Conservation (phyloP, 257 asterid species). For the Plectranthus barbatus region DNA sequence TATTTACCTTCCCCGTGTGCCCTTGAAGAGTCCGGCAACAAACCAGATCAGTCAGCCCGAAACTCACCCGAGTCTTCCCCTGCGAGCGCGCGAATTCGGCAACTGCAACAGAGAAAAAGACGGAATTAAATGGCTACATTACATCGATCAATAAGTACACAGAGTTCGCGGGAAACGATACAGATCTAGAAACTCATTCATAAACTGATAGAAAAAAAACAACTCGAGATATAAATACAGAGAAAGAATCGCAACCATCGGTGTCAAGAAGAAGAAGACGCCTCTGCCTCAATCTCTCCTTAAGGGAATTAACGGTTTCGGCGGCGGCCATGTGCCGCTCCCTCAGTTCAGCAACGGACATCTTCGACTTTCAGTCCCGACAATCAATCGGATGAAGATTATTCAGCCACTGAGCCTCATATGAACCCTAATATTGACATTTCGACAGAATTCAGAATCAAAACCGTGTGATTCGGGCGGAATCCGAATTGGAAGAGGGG, state of each 20-base stretch:
- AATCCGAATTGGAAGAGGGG: too few relatives aligned
- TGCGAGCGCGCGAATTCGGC: conserved; percentile 74
- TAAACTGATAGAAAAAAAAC: background rate
- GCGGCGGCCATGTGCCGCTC: conserved; percentile 90
- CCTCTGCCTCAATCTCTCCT: conserved; percentile 61
- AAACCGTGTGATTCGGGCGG: too few relatives aligned
- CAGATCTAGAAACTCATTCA: conserved; percentile 29
- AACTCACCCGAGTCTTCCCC: conserved; percentile 73
- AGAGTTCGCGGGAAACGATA: conserved; percentile 10
- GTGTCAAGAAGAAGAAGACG: conserved; percentile 84
- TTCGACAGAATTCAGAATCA: too few relatives aligned
- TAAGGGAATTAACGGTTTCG: conserved; percentile 63
- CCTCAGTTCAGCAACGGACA: conserved; percentile 55
- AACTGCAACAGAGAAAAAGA: conserved; percentile 32
- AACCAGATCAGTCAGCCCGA: conserved; percentile 96
- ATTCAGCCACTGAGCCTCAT: too few relatives aligned
- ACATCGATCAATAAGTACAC: background rate
- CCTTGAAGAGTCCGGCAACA: conserved; percentile 96
- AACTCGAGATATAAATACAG: conserved; percentile 4
- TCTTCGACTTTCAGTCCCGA: too few relatives aligned
- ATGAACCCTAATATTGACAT: too few relatives aligned
- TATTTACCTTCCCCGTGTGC: conserved; percentile 78
- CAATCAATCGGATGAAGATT: too few relatives aligned
- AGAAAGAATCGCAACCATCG: conserved; percentile 41
- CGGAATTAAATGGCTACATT: background rate